Base-by-base conservation (phyloP, 768 basidiomycete genomes). In the Lactifluus hygrophoroides region DNA sequence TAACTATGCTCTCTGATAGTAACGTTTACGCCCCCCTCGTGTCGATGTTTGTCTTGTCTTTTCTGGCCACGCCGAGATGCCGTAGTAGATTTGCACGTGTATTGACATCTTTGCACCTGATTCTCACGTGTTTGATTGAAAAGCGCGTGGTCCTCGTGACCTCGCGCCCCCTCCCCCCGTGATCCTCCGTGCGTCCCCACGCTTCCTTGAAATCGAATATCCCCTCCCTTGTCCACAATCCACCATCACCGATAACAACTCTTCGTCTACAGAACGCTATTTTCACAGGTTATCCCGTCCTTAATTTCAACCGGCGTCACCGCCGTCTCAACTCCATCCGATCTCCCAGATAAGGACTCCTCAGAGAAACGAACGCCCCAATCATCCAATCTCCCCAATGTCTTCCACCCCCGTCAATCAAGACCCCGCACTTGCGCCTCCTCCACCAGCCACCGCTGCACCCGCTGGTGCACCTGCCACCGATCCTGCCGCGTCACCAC, bases 101-200 rank as follows among this genome's bases (percentile, higher is more conserved):
- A 34, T 62, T 56, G 60, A 47, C 60, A 49, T 47, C 54, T 64
- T 64, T 64, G 62, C 62, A 64, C 62, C 53, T 62, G 62, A 62
- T 64, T 62, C 59, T 62, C 62, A 64, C 62, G 62, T 64, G 62
- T 62, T 43, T 52, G 53, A 52, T 54, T 57, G 60, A 60, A 64
- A 63, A 56, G 53, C 53, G 54, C 63, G 55, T 64, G 58, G 34
- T 23, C 62, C 62, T 47, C 62, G 63, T 64, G 63, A 64, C 63
- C 54, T 55, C 40, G 38, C 42, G 25, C 27, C 35, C n/a, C 34
- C 27, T 38, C 19, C 54, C 60, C 61, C 57, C 63, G 63, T 64
- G 63, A 64, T 64, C 63, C 42, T 27, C 37, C 40, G n/a, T 42
- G 38, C 16, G 27, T 17, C 25, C 32, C n/a, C 28, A 27, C 51